These are phyloP conservation scores for Leccinum variicolor DNA, from an alignment of 768 basidiomycete species.

Conservation along the genomic window DNA sequence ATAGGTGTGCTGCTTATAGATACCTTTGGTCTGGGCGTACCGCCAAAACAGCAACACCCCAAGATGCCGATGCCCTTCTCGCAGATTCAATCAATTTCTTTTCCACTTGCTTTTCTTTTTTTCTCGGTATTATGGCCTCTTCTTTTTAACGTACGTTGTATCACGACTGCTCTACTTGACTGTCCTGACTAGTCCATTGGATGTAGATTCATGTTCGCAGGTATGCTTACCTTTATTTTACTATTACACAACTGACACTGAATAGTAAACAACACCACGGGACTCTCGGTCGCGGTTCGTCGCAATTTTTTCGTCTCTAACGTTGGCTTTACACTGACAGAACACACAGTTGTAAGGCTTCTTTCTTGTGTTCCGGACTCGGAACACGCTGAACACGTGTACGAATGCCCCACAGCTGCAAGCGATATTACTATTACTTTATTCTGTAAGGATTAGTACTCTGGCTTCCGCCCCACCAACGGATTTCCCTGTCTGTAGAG, in stretches of 20 bases:
- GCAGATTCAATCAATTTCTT: constrained; percentile 5
- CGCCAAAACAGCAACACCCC: neutral
- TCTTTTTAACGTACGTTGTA: constrained; percentile 16
- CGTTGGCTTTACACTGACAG: neutral
- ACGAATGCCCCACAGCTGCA: constrained; percentile 13
- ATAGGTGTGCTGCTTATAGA: neutral
- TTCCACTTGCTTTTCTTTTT: constrained; percentile 19
- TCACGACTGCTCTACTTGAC: no score
- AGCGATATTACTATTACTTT: constrained; percentile 19
- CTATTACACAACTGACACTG: neutral
- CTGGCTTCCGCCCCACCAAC: neutral
- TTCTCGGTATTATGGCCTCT: constrained; percentile 24
- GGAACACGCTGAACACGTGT: neutral
- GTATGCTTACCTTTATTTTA: constrained; percentile 3
- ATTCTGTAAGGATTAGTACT: constrained; percentile 13
- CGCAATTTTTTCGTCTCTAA: neutral
- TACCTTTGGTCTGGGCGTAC: constrained; percentile 17
- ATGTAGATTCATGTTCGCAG: constrained; percentile 12
- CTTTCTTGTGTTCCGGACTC: neutral
- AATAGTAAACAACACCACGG: constrained; percentile 20
- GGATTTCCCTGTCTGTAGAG: constrained; percentile 3
- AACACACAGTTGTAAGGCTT: constrained; percentile 18
- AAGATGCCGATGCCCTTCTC: neutral
- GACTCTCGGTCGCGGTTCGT: constrained; percentile 18
- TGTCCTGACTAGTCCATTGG: neutral